Evolutionary conservation across 2,329 filamentous ascomycete species (phyloP).

Genomic region (Tolypocladium sp.): DNA sequence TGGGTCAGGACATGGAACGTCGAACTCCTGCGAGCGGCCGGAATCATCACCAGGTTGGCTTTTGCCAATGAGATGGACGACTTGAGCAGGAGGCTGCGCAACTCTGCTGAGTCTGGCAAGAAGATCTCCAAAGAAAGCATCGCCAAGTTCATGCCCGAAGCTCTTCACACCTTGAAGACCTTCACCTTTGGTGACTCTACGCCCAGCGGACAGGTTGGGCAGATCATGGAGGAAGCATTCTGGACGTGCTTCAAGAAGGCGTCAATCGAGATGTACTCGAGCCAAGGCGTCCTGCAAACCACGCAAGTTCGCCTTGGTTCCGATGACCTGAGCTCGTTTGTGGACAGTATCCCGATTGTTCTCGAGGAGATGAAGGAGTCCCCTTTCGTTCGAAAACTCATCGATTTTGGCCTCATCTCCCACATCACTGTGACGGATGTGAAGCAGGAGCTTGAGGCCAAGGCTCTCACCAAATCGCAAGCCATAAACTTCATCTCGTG

Average conservation of each 20-base stretch:
- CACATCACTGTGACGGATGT: constrained; percentile 84
- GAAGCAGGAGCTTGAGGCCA: constrained; percentile 69
- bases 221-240: constrained; percentile 88
- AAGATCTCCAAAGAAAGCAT: constrained; percentile 57
- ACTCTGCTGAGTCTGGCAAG: constrained; percentile 31
- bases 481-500: constrained; percentile 77
- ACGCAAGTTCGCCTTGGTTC: constrained; percentile 70
- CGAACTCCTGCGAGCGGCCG: constrained; percentile 83
- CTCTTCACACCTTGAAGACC: constrained; percentile 74
- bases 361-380: constrained; percentile 65
- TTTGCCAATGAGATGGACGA: constrained; percentile 82
- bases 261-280: constrained; percentile 81
- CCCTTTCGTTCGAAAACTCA: constrained; percentile 71
- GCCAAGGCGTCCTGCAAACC: constrained; percentile 76
- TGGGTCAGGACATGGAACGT: constrained; percentile 95
- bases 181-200: constrained; percentile 88
- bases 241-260: constrained; percentile 84
- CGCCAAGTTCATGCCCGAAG: constrained; percentile 62
- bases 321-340: constrained; percentile 59
- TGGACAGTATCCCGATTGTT: constrained; percentile 80
- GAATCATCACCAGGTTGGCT: constrained; percentile 80
- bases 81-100: constrained; percentile 52
- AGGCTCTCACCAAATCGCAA: constrained; percentile 71
- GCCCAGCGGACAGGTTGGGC: constrained; percentile 72
- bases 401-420: constrained; percentile 77